These are phyloP conservation scores for Chalara sp. DNA, from an alignment of 2,329 filamentous ascomycete genomes.

Conservation along the genomic window DNA sequence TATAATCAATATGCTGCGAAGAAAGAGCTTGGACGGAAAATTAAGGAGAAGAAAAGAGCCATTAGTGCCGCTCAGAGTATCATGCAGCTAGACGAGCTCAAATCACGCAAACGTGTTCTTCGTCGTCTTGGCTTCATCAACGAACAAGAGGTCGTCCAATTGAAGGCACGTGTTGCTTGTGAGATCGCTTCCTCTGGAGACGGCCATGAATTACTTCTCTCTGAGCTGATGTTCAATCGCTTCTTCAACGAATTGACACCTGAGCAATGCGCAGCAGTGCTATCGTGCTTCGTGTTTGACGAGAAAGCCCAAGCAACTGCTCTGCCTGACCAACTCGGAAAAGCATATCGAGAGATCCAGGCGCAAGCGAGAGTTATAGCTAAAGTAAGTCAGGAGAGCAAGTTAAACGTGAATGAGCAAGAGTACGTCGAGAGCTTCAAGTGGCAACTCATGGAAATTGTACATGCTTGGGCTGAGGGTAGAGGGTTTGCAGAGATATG, in stretches of 20 bases:
- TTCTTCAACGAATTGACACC: slow-evolving; percentile 96
- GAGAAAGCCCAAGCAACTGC: slow-evolving; percentile 79
- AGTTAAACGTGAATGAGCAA: slow-evolving; percentile 88
- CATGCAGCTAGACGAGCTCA: slow-evolving; percentile 90
- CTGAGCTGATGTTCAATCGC: slow-evolving; percentile 89
- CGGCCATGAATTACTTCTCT: slow-evolving; percentile 88
- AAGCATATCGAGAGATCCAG: slow-evolving; percentile 81
- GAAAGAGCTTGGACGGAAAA: slow-evolving; percentile 66
- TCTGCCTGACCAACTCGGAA: slow-evolving; percentile 76
- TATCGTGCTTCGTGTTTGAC: slow-evolving; percentile 96
- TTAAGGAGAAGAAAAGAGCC: slow-evolving; percentile 82
- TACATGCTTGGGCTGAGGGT: slow-evolving; percentile 85
- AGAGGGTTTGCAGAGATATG: slow-evolving; percentile 90
- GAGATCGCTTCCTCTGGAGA: slow-evolving; percentile 81
- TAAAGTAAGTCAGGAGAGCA: slow-evolving; percentile 91
- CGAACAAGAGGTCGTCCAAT: slow-evolving; percentile 87
- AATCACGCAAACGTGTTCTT: slow-evolving; percentile 90
- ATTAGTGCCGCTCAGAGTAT: slow-evolving; percentile 82
- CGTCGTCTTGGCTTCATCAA: slow-evolving; percentile 94
- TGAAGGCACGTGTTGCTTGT: slow-evolving; percentile 95
- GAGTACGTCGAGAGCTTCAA: slow-evolving; percentile 88
- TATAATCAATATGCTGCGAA: slow-evolving; percentile 86
- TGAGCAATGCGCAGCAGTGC: slow-evolving; percentile 76
- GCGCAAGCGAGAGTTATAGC: slow-evolving; percentile 81
- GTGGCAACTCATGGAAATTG: slow-evolving; percentile 94